Percentiles rank a stretch among this genome's conserved stretches.
Evolutionary conservation across 179 eudicot genomes (phyloP).

Genomic region (Carnegiea gigantea): DNA sequence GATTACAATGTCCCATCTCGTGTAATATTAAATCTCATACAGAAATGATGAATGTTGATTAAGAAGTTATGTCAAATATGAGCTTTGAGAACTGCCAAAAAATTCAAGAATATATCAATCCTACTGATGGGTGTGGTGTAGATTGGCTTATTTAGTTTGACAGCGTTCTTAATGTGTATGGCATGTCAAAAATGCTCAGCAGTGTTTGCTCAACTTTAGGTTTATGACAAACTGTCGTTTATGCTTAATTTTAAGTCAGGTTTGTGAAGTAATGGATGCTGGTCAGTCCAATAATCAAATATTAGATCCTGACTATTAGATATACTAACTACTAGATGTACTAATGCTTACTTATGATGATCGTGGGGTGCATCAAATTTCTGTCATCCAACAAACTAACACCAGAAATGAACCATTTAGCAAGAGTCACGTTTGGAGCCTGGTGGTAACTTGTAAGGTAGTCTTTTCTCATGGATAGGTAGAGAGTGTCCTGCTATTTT

Average conservation of each 20-base stretch:
- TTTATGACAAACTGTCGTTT: not conserved
- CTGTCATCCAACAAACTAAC: not conserved
- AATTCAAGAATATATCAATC: not conserved
- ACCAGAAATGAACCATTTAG: not conserved
- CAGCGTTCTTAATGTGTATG: not conserved
- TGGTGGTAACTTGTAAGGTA: not conserved
- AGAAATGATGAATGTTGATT: not conserved
- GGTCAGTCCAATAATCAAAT: not conserved
- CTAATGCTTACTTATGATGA: not conserved
- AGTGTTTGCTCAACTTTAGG: not conserved
- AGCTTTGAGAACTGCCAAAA: not conserved
- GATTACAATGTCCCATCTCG: not conserved
- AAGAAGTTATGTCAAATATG: not conserved
- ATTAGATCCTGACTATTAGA: not conserved
- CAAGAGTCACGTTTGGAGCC: not conserved
- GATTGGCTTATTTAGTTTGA: not conserved
- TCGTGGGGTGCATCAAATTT: not conserved
- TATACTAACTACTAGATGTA: not conserved
- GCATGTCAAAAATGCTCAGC: not conserved
- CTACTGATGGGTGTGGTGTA: not conserved
- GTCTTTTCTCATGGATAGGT: not conserved
- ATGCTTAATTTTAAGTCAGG: not conserved
- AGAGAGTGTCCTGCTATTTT: not conserved
- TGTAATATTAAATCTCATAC: not conserved
- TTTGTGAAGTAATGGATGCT: not conserved